A percentile compares a stretch with the other conserved stretches of the same genome.
phyloP scores from a whole-genome alignment of 805 yeast genomes.

The Tetrapisispora iriomotensis region DNA sequence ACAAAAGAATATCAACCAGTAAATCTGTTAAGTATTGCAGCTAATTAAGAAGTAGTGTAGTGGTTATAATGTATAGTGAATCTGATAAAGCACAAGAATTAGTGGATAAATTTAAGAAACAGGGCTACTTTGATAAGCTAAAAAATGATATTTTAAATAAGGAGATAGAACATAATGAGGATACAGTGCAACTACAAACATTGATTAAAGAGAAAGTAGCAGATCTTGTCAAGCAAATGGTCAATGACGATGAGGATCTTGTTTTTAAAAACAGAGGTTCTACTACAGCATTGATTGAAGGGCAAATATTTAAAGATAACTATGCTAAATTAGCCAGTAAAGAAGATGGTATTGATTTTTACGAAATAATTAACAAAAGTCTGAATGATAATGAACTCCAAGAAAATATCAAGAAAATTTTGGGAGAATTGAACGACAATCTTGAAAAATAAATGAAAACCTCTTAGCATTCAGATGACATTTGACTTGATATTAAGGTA shows the following conservation, averaged over 20 bases:
- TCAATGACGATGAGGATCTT: slow-evolving; percentile 22
- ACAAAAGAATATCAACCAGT: neutral
- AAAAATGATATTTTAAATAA: slow-evolving; percentile 20
- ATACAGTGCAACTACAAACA: slow-evolving; percentile 6
- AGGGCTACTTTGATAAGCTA: slow-evolving; percentile 27
- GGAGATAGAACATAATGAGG: slow-evolving; percentile 2
- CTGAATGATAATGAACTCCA: slow-evolving; percentile 2
- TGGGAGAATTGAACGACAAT: neutral
- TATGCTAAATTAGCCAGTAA: slow-evolving; percentile 15
- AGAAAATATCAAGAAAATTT: neutral
- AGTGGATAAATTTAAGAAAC: slow-evolving; percentile 24
- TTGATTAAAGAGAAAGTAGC: slow-evolving; percentile 16
- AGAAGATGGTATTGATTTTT: slow-evolving; percentile 14
- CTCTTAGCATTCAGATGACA: no score
- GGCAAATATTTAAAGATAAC: slow-evolving; percentile 22
- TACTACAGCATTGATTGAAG: slow-evolving; percentile 27
- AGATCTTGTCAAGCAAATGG: slow-evolving; percentile 20
- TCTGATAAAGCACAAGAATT: slow-evolving; percentile 20
- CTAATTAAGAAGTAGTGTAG: neutral
- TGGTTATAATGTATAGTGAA: slow-evolving; percentile 1
- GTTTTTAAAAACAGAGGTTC: slow-evolving; percentile 28
- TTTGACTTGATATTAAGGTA: no score
- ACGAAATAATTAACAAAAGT: slow-evolving; percentile 11
- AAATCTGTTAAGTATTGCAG: no score
- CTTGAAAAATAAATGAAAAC: no score